Evolutionary conservation across 306 rosid genomes (phyloP), one percentile per base, ranked within the genome.

Genomic region (Canavalia ensiformis): DNA sequence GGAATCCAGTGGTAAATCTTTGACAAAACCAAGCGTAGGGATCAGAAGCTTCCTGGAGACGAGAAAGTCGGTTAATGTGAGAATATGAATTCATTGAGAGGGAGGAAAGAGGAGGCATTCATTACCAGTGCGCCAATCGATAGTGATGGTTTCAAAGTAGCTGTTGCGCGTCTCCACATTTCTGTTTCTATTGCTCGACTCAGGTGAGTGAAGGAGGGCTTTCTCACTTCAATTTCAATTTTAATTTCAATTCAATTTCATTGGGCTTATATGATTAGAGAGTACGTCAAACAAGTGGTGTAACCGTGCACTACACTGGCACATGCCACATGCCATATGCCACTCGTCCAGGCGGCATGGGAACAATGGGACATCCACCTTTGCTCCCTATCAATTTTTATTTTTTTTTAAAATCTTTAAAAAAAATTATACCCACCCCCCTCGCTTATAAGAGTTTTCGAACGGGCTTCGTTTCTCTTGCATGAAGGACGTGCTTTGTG

Each of bases 41-140:
- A 25, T 68, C 74, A 55, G 83, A 73, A 64, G 64, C 60, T 78
- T 81, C 85, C 97, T 92, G 89, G 5, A 84, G 47, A 54, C 65
- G 74, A 28, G 77, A 77, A 78, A 81, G 35, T 12, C 39, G 55
- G 57, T 68, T 13, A 65, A 51, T 25, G 2, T 74, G 31, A 44
- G 66, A 33, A 10, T 1, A 65, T 12, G 7, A 4, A 66, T 7
- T 33, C 28, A 59, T 29, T 55, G 47, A 68, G 46, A 30, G 49
- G 30, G 68, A 73, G 34, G 18, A 18, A 50, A 8, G 46, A 0
- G 2, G 1, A 11, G 11, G 3, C 11, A 8, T 3, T 10, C 11
- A 31, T 71, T 64, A 41, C 52, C 52, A 18, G 37, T 0, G 25
- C 3, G 34, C 35, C 63, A 30, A 76, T 50, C 42, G 31, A 64